These are phyloP conservation scores for Fusarium nematophilum DNA, from an alignment of 2,329 filamentous ascomycete genomes.

Conservation along the genomic window DNA sequence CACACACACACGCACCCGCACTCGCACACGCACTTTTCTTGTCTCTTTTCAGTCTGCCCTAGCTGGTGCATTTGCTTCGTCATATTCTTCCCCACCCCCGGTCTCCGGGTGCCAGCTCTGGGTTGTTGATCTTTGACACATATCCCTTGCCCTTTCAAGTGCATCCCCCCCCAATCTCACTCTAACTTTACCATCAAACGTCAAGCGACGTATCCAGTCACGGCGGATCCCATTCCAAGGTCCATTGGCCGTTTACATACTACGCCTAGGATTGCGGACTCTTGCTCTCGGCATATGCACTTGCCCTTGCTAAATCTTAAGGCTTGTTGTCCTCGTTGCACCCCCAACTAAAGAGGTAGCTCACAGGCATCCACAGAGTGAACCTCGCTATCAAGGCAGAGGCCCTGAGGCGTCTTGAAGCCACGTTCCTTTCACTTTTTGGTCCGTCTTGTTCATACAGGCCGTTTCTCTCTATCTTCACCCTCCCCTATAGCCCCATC, in stretches of 20 bases:
- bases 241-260: slow-evolving; percentile 32
- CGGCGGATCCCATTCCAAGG: slow-evolving; percentile 22
- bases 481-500: slow-evolving; percentile 41
- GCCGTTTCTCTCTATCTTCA: slow-evolving; percentile 40
- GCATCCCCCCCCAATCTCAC: slow-evolving; percentile 28
- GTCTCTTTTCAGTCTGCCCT: slow-evolving; percentile 15
- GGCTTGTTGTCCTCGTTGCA: slow-evolving; percentile 36
- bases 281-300: slow-evolving; percentile 44
- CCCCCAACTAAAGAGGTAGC: slow-evolving; percentile 38
- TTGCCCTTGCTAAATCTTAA: slow-evolving; percentile 37
- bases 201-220: slow-evolving; percentile 13
- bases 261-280: slow-evolving; percentile 33
- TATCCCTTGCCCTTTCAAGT: slow-evolving; percentile 39
- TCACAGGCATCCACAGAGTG: slow-evolving; percentile 39
- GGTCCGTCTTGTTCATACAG: slow-evolving; percentile 28
- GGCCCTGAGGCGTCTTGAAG: slow-evolving; percentile 36
- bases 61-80: slow-evolving; percentile 30
- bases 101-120: slow-evolving; percentile 28
- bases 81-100: slow-evolving; percentile 25
- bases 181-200: slow-evolving; percentile 23
- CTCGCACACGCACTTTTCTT: slow-evolving; percentile 15
- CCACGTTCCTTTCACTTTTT: slow-evolving; percentile 36
- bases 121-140: slow-evolving; percentile 31
- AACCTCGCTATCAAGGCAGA: slow-evolving; percentile 37
- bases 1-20: slow-evolving; percentile 31